Base-by-base conservation (phyloP, 179 eudicot genomes). In the Silene noctiflora region DNA sequence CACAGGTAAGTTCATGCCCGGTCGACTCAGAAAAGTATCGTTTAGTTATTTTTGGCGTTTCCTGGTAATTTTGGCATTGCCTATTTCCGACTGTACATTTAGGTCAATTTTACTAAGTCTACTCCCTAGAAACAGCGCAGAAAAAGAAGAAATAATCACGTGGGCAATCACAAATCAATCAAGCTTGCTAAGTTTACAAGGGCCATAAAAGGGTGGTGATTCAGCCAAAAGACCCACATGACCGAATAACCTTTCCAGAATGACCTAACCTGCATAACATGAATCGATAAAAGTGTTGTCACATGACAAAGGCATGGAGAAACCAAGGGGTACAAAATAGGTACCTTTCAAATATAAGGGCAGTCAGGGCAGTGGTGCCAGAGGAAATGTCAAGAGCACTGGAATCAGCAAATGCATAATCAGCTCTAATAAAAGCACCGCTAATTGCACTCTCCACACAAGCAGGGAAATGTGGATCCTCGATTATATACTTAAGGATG, bases 301-400 rank as follows among this genome's bases (percentile, higher is more conserved):
- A 56, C 60, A 56, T 56, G 20, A 56, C 20, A 56, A 62, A 59
- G 46, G 48, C 76, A 13, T 21, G 35, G 67, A 42, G 71, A 20
- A 67, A 64, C 1, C 48, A 76, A 13, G 33, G 59, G 6, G 29
- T 42, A 6, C 4, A 13, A 19, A 56, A 51, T 48, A 60, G 33
- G 70, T 77, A 93, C 98, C 96, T 89, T 85, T 94, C 98, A 79
- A 86, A 80, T 67, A 91, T 78, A 67, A 92, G 82, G 39, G 91
- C 91, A 78, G 89, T 86, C 51, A 93, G 75, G 17, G 87, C 98
- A 25, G 98, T 91, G 60, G 98, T 93, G 76, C 98, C 98, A 73
- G 98, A 89, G 25, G 98, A 89, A 79, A 84, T 87, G 87, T 89
- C 98, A 59, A 91, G 83, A 48, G 96, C 81, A 65, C 84, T 84